Base-by-base conservation (phyloP, 352 stramenopile species). In the Phytophthora quininea region DNA sequence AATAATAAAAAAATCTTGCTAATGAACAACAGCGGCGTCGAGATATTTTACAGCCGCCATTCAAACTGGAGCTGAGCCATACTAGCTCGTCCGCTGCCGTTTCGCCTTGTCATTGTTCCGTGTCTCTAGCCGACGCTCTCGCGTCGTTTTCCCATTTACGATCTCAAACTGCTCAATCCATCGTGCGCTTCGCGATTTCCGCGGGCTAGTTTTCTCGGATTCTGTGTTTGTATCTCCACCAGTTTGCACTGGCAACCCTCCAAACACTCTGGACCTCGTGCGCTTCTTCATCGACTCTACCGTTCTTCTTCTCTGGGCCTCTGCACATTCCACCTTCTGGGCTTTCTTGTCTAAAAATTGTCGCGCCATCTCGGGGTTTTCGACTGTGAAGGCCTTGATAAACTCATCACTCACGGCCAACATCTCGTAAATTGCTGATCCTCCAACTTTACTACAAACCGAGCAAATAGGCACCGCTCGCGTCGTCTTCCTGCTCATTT, bases 381-480 rank as follows among this genome's bases (percentile, higher is more conserved):
- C 65, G 15, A 64, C 24, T 37, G 59, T 57, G 15, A 73, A 73
- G 10, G 48, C 59, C 37, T 65, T 48, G 30, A 73, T 32, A 43
- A 65, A 73, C 60, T 69, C 54, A 15, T 69, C 65, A 14, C 65
- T 73, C 12, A 47, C 48, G 37, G 32, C 47, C 15, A 73, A 58
- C 53, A 65, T 64, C 50, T 73, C 65, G 14, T 73, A 73, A n/a
- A 69, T 69, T 54, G 53, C 24, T 27, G 48, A 32, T 4, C 59
- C 54, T 2, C 65, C 65, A 12, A 60, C 48, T 19, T 38, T 11
- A n/a, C 59, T 64, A 30, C 65, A 73, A 12, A 19, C 57, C 24
- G 27, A 24, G 24, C 65, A 73, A 35, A 64, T 60, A n/a, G 65
- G 38, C 11, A 73, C 65, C 11, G 37, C 54, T n/a, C 65, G 59